Conservation (phyloP, 2,329 filamentous ascomycete genomes). For the Claviceps purpurea region DNA sequence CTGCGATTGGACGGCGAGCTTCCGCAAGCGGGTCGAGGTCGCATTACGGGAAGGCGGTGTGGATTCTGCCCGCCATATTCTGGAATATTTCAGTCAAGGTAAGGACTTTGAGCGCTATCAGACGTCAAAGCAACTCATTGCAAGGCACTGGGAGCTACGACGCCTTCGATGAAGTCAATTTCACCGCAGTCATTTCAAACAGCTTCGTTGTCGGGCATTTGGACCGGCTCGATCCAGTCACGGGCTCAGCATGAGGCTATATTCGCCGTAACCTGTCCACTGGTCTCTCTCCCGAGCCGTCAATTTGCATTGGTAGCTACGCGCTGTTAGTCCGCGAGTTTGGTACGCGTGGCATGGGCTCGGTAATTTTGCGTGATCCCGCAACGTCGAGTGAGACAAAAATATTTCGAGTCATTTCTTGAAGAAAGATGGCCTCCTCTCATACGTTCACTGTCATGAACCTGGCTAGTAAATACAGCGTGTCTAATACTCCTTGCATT, state of each 20-base stretch:
- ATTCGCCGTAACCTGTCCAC: background rate
- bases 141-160: background rate
- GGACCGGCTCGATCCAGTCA: background rate
- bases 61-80: constrained; percentile 20
- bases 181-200: background rate
- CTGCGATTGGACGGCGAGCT: constrained; percentile 10
- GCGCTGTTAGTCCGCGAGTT: background rate
- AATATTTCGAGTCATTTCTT: background rate
- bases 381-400: background rate
- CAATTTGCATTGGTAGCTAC: background rate
- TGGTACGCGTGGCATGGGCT: background rate
- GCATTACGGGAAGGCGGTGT: constrained; percentile 19
- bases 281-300: background rate
- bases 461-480: constrained; percentile 17
- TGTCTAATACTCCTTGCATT: background rate
- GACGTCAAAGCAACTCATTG: background rate
- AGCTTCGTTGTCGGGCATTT: background rate
- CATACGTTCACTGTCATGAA: constrained; percentile 21
- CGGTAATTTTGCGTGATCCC: background rate
- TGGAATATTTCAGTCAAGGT: constrained; percentile 4
- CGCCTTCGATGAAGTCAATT: background rate
- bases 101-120: background rate
- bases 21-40: constrained; percentile 14
- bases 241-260: background rate
- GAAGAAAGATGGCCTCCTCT: constrained; percentile 17